A percentile compares a stretch with the other conserved stretches of the same genome.
These are phyloP conservation scores for Mycena chlorophos DNA, from an alignment of 768 basidiomycete species.

Conservation along the genomic window DNA sequence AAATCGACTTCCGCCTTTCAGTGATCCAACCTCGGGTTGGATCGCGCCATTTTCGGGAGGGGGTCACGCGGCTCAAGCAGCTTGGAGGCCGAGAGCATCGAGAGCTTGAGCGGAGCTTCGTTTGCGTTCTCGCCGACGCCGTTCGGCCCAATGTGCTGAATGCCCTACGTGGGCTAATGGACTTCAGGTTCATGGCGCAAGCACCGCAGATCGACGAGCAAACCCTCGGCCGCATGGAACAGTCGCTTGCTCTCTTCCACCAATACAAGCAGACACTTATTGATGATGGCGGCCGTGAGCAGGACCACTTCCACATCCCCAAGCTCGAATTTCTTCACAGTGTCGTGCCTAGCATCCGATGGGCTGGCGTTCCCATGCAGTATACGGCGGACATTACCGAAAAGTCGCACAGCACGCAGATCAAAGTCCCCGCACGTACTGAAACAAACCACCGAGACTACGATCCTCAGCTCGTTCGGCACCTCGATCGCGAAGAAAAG, in stretches of 20 bases:
- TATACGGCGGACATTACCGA: constrained; percentile 28
- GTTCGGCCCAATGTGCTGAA: background rate
- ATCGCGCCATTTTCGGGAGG: constrained; percentile 28
- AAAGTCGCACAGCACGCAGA: constrained; percentile 21
- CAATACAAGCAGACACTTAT: constrained; percentile 28
- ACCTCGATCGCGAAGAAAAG: constrained; percentile 23
- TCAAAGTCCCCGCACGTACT: constrained; percentile 22
- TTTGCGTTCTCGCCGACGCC: constrained; percentile 8
- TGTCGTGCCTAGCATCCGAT: constrained; percentile 17
- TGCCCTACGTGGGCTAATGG: background rate
- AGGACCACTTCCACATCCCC: constrained; percentile 22
- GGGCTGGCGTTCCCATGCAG: constrained; percentile 26
- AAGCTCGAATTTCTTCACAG: constrained; percentile 34
- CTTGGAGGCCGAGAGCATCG: constrained; percentile 28
- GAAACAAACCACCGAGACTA: constrained; percentile 23
- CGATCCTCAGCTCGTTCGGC: constrained; percentile 23
- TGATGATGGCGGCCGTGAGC: constrained; percentile 2
- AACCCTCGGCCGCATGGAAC: constrained; percentile 3
- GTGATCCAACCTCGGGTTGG: constrained; percentile 26
- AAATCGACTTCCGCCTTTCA: constrained; percentile 29
- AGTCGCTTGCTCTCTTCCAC: constrained; percentile 26
- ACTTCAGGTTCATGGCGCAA: background rate
- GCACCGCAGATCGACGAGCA: background rate
- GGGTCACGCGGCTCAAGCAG: constrained; percentile 30
- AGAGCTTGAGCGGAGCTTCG: constrained; percentile 25